These are phyloP conservation scores for Ocimum tenuiflorum DNA, from an alignment of 257 asterid genomes.

Conservation along the genomic window DNA sequence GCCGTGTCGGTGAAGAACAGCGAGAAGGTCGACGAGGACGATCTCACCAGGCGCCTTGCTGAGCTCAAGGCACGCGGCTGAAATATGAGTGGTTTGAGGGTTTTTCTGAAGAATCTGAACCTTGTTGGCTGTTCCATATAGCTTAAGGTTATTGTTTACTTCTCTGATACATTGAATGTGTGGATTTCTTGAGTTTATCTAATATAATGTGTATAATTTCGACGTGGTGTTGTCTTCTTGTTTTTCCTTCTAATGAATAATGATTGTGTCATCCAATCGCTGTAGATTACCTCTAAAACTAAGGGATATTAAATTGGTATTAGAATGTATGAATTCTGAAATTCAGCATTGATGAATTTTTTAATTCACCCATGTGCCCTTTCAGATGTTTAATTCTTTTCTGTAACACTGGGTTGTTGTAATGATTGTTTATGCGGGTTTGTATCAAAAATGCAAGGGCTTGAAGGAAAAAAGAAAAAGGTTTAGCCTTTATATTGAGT, in stretches of 20 bases:
- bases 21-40: constrained; percentile 88
- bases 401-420: no score
- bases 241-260: no score
- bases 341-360: no score
- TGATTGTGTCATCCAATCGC: not conserved
- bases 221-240: not conserved
- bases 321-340: no score
- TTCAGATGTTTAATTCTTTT: no score
- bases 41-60: constrained; percentile 84
- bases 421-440: no score
- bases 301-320: not conserved
- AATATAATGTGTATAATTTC: constrained; percentile 22
- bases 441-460: no score
- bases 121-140: not conserved
- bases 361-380: no score
- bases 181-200: constrained; percentile 15
- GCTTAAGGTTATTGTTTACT: not conserved
- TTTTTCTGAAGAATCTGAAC: constrained; percentile 11
- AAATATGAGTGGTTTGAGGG: constrained; percentile 16
- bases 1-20: constrained; percentile 46
- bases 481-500: no score
- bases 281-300: not conserved
- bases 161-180: not conserved
- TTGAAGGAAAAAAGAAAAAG: no score
- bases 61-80: constrained; percentile 94